phyloP scores from a whole-genome alignment of 495 filamentous ascomycete species.

The Penicillium psychrofluorescens region DNA sequence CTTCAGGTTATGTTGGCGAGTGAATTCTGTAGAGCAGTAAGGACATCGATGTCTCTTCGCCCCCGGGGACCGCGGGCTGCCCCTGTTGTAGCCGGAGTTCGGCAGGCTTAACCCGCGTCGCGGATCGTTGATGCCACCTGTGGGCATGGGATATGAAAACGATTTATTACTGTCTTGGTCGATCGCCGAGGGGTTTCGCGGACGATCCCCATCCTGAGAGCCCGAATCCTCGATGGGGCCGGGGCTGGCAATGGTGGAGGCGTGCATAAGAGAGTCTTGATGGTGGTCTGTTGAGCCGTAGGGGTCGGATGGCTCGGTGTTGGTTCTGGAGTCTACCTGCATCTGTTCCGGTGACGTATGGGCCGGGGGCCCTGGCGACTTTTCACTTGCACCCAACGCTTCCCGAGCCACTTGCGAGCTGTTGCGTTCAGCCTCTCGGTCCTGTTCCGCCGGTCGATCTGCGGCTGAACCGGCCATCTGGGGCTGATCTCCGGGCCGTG shows the following conservation, averaged over 20 bases:
- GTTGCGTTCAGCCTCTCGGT: slow-evolving; percentile 30
- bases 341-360: slow-evolving; percentile 35
- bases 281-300: slow-evolving; percentile 26
- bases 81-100: slow-evolving; percentile 53
- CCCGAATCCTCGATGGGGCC: slow-evolving; percentile 38
- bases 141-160: slow-evolving; percentile 47
- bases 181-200: slow-evolving; percentile 29
- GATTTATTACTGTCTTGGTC: slow-evolving; percentile 44
- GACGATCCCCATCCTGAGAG: slow-evolving; percentile 37
- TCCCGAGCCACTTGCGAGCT: slow-evolving; percentile 39
- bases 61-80: slow-evolving; percentile 61
- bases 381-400: slow-evolving; percentile 37
- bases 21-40: slow-evolving; percentile 94
- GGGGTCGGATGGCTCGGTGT: slow-evolving; percentile 19
- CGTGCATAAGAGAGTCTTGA: slow-evolving; percentile 27
- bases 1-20: slow-evolving; percentile 97
- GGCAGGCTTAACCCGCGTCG: slow-evolving; percentile 71
- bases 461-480: slow-evolving; percentile 24
- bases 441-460: slow-evolving; percentile 28
- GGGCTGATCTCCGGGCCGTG: slow-evolving; percentile 28
- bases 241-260: slow-evolving; percentile 39
- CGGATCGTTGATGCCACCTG: slow-evolving; percentile 36
- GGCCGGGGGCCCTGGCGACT: slow-evolving; percentile 22
- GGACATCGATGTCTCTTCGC: slow-evolving; percentile 92
- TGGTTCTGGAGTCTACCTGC: slow-evolving; percentile 35